Evolutionary conservation across 352 stramenopile genomes (phyloP), one percentile per base, ranked within the genome.

Genomic region (Globisporangium orthogonon): DNA sequence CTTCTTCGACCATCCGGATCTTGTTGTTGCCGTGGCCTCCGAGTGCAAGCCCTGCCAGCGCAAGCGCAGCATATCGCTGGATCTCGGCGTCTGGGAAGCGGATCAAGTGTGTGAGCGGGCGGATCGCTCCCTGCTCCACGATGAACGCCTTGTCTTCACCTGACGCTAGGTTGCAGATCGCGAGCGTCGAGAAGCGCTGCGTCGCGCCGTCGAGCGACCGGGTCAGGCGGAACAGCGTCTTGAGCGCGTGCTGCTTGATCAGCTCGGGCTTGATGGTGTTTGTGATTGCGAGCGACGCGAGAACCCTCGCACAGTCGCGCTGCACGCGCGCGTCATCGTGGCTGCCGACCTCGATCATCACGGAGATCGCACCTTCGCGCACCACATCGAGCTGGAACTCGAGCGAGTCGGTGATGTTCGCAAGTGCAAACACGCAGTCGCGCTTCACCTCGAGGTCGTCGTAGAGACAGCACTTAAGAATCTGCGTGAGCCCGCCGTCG

Each of bases 1-100:
- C 95, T 59, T 97, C 83, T 56, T 98, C 84, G 6, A 98, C 77
- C 61, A 98, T 73, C 23, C 90, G 78, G 9, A 96, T 61, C 70
- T 98, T 98, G 72, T 97, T 97, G 56, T 84, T 83, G n/a, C 83
- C 82, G 58, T 97, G 86, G 58, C 91, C 91, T 30, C 95, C 96
- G 1, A 99, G 71, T 1, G 86, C 89, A 28, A 99, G 67, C 28
- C 86, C 95, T 15, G 95, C 94, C 7, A 98, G 67, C 15, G 94
- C 83, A 50, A 98, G 74, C 6, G 91, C 86, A 14, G 95, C 94
- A 54, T 97, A 98, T 3, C 94, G 80, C 72, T 99, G 94, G 58
- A 99, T 97, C 67, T 98, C 90, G 10, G 94, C 75, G 58, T 99
- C 94, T 5, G 94, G 95, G 62, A 98, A 98, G 18, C 94, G 77